A percentile compares a stretch with the other conserved stretches of the same genome.
phyloP scores from a whole-genome alignment of 192 early-diverging fungal species.

The Gonapodya prolifera region DNA sequence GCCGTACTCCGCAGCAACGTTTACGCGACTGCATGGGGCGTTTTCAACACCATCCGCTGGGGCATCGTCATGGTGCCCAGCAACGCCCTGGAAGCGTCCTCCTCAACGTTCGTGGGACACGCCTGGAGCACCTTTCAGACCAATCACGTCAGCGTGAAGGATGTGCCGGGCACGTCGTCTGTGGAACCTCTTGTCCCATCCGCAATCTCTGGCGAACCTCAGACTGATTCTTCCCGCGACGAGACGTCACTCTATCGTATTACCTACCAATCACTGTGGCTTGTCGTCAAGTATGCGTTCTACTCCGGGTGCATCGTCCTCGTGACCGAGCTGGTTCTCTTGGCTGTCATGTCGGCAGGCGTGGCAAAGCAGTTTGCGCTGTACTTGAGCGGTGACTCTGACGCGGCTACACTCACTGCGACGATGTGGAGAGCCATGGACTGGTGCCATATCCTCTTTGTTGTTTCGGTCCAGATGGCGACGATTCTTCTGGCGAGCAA shows the following conservation, averaged over 20 bases:
- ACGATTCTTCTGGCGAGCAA: conserved; percentile 14
- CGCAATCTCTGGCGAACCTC: background rate
- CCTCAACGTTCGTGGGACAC: conserved; percentile 13
- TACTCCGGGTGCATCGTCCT: background rate
- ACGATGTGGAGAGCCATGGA: conserved; percentile 12
- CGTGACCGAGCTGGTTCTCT: background rate
- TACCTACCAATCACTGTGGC: background rate
- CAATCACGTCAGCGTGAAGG: background rate
- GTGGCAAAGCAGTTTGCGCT: conserved; percentile 8
- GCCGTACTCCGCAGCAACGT: background rate
- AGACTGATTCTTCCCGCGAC: background rate
- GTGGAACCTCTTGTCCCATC: background rate
- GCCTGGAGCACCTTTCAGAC: conserved; percentile 6
- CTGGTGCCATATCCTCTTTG: conserved; percentile 17
- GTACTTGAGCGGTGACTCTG: conserved; percentile 6
- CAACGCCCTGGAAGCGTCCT: conserved; percentile 8
- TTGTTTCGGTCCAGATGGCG: conserved; percentile 7
- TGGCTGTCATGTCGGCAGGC: background rate
- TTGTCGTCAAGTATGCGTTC: background rate
- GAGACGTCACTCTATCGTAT: background rate
- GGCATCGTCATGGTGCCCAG: conserved; percentile 16
- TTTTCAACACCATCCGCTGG: conserved; percentile 24
- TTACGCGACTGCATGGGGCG: conserved; percentile 19
- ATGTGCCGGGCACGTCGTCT: background rate
- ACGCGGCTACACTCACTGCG: conserved; percentile 10